Base-by-base conservation (phyloP, 2,329 filamentous ascomycete species). In the Pyrenophora tritici-repentis region DNA sequence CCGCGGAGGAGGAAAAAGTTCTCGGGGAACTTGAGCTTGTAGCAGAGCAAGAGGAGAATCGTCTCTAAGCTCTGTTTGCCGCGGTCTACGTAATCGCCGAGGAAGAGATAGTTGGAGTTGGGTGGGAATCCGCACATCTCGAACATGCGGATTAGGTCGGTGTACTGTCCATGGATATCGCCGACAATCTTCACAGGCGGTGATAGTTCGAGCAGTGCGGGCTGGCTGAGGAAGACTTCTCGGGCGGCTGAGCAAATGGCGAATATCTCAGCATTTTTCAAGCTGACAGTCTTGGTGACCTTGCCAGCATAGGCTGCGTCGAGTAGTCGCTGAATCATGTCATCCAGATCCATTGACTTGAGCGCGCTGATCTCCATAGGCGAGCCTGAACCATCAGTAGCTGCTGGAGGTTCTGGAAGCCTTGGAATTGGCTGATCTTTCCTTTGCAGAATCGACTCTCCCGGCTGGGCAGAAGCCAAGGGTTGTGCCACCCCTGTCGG, bases 1-100 rank as follows among this genome's bases (percentile, higher is more conserved):
- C 94, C 94, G 65, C 94, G 91, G 53, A 99, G 86, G 63, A 99
- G 89, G 82, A 99, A 99, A 81, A 99, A 97, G 82, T 99, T 99
- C 80, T 99, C 94, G 41, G 94, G 94, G 75, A 96, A 97, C 81
- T 97, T 97, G 85, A 99, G 96, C 86, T 99, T 99, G 86, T 97
- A 99, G 58, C 91, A 91, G 43, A 99, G 85, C 50, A 99, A 84
- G 59, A 99, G 83, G 80, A 91, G 96, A 78, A 99, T 97, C 63
- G 94, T 97, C 82, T 99, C 94, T 47, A 99, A 87, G 32, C 93
- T 97, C 79, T 99, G 94, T 83, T 99, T 97, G 80, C 94, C 94
- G 81, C 94, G 88, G 76, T 99, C 94, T 69, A 99, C 94, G 72
- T 99, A 99, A 75, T 99, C 94, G 65, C 94, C 94, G 42, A 99